Base-by-base conservation (phyloP, 768 basidiomycete genomes). In the Lactarius hengduanensis region DNA sequence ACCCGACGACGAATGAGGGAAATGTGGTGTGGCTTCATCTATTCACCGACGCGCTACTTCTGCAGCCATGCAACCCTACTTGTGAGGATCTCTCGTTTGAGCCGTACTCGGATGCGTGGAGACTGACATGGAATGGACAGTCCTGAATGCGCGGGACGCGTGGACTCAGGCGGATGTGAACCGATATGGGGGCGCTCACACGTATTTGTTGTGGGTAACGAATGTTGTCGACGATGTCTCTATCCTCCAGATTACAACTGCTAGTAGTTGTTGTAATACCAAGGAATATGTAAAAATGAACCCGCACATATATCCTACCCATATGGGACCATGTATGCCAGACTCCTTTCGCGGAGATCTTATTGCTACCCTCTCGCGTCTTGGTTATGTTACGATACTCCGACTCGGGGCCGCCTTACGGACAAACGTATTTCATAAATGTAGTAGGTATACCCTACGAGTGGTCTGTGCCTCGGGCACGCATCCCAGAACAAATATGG, bases 151-250 rank as follows among this genome's bases (percentile, higher is more conserved):
- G 3, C 82, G 83, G 38, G 78, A 83, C 70, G 82, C 82, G 3
- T 82, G 80, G 80, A 78, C 84, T 56, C 81, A 83, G 70, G 83
- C 84, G 13, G 84, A 85, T 70, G 71, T 70, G 54, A 81, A 83
- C 72, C 76, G 80, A 9, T 84, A 77, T 72, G 69, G 61, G 3
- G 82, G 83, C 45, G 76, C 74, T 10, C 80, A 84, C 72, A 79
- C 71, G 58, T 84, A 83, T 66, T 73, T 73, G 10, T 69, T 85
- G 36, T 81, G 77, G 75, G 78, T 71, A 22, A 79, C 75, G 26
- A 26, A 26, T 26, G 26, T 26, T 26, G 26, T 26, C 26, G 26
- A 26, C 28, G 74, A 76, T 66, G 47, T 54, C 9, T 68, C 72
- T 70, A 77, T 11, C 77, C 76, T 56, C 30, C 71, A 8, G 74